These are phyloP conservation scores for Lasiodiplodia citricola DNA, from an alignment of 2,329 filamentous ascomycete genomes.

Conservation along the genomic window DNA sequence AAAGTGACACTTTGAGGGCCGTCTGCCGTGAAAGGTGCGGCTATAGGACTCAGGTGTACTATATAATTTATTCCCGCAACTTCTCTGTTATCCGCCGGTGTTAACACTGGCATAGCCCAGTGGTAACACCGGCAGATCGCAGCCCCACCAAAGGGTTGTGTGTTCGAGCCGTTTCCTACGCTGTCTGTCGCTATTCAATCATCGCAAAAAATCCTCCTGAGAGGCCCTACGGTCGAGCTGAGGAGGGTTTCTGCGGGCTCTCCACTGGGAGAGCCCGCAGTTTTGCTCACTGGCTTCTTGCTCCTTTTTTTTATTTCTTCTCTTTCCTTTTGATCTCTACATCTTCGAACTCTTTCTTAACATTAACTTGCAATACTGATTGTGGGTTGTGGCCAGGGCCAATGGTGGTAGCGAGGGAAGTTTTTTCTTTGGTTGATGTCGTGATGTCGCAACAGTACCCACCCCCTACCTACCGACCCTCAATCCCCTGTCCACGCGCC, in stretches of 20 bases:
- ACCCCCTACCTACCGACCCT: too few species aligned
- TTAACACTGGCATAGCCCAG: too few species aligned
- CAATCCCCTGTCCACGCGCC: too few species aligned
- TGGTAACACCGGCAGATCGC: too few species aligned
- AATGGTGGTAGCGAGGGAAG: not conserved
- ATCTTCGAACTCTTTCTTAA: not conserved
- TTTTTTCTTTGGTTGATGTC: not conserved
- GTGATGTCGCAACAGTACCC: not conserved
- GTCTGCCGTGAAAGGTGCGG: too few species aligned
- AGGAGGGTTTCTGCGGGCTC: not conserved
- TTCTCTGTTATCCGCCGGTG: too few species aligned
- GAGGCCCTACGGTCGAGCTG: not conserved
- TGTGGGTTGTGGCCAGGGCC: too few species aligned
- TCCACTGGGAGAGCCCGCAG: not conserved
- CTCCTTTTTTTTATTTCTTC: not conserved
- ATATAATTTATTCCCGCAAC: not conserved
- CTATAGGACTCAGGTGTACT: too few species aligned
- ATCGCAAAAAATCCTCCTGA: not conserved
- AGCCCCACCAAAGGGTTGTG: too few species aligned
- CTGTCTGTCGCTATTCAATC: too few species aligned
- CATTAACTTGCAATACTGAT: not conserved
- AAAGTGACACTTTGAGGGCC: too few species aligned
- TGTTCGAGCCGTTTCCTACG: too few species aligned
- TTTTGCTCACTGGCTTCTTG: not conserved
- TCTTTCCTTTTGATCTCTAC: not conserved